Evolutionary conservation across 306 rosid species (phyloP).

Genomic region (Gillenia trifoliata): DNA sequence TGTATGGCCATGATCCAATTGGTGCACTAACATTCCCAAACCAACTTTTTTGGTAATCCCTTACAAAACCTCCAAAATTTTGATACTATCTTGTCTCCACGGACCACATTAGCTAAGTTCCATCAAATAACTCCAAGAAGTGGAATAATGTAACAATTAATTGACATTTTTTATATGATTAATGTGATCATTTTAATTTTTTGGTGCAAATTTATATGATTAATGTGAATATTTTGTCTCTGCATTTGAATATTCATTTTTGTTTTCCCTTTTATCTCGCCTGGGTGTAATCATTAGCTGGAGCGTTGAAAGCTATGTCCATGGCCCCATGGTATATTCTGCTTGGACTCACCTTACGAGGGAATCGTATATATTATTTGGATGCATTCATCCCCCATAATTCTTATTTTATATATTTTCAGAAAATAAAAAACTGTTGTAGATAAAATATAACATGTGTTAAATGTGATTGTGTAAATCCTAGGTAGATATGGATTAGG

Average conservation of each 20-base stretch:
- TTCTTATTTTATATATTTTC: too few relatives aligned
- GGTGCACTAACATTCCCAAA: not conserved
- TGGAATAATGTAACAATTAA: not conserved
- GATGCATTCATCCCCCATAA: too few relatives aligned
- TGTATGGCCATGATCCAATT: not conserved
- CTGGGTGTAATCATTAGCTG: not conserved
- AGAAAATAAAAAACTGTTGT: too few relatives aligned
- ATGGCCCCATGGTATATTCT: slow-evolving; percentile 2
- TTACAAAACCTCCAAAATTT: not conserved
- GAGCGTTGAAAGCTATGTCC: not conserved
- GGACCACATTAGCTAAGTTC: not conserved
- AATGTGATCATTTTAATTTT: not conserved
- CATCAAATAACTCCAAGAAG: not conserved
- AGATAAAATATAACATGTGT: too few relatives aligned
- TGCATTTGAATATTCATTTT: not conserved
- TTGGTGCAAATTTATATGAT: not conserved
- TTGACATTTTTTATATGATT: not conserved
- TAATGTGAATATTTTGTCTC: not conserved
- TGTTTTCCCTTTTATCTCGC: not conserved
- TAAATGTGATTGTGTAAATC: too few relatives aligned
- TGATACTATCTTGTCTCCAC: not conserved
- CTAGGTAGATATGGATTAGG: too few relatives aligned
- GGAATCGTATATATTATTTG: not conserved
- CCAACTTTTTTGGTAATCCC: not conserved
- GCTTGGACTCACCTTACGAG: not conserved